Evolutionary conservation across 2,329 filamentous ascomycete species (phyloP).

Genomic region (Pseudogymnoascus sp.): DNA sequence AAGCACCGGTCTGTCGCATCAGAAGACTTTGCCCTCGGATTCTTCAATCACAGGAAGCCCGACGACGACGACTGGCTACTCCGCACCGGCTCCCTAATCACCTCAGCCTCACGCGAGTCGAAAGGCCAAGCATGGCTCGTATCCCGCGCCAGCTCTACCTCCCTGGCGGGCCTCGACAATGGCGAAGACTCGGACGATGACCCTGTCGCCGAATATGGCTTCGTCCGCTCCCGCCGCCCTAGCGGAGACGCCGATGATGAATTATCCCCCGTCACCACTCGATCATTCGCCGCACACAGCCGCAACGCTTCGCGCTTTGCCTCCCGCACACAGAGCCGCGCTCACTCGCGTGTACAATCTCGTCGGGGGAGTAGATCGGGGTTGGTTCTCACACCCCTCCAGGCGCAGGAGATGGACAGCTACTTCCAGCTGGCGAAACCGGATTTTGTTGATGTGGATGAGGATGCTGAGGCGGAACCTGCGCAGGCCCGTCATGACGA

Average conservation of each 20-base stretch:
- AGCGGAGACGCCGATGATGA: constrained; percentile 32
- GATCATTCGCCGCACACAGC: constrained; percentile 35
- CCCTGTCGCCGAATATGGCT: constrained; percentile 44
- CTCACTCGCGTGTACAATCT: constrained; percentile 37
- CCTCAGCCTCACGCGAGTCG: constrained; percentile 55
- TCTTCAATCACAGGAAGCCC: constrained; percentile 10
- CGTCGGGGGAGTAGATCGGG: constrained; percentile 23
- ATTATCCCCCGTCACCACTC: constrained; percentile 26
- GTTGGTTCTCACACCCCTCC: constrained; percentile 35
- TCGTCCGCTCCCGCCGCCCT: constrained; percentile 34
- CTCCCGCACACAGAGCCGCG: constrained; percentile 26
- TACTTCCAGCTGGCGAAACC: constrained; percentile 39
- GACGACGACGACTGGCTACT: constrained; percentile 60
- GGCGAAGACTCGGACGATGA: constrained; percentile 48
- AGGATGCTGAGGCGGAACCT: constrained; percentile 46
- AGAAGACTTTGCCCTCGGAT: constrained; percentile 17
- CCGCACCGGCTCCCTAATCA: constrained; percentile 55
- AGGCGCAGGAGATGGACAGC: constrained; percentile 38
- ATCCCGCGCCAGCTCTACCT: constrained; percentile 59
- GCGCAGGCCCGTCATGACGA: constrained; percentile 46
- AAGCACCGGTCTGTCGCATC: constrained; percentile 19
- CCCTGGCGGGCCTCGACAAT: constrained; percentile 45
- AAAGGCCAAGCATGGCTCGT: constrained; percentile 65
- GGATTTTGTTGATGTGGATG: constrained; percentile 57
- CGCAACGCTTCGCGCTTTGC: constrained; percentile 38